Percentiles rank a stretch among this genome's conserved stretches.
Evolutionary conservation across 768 basidiomycete genomes (phyloP).

Genomic region (Psilocybe sp.): DNA sequence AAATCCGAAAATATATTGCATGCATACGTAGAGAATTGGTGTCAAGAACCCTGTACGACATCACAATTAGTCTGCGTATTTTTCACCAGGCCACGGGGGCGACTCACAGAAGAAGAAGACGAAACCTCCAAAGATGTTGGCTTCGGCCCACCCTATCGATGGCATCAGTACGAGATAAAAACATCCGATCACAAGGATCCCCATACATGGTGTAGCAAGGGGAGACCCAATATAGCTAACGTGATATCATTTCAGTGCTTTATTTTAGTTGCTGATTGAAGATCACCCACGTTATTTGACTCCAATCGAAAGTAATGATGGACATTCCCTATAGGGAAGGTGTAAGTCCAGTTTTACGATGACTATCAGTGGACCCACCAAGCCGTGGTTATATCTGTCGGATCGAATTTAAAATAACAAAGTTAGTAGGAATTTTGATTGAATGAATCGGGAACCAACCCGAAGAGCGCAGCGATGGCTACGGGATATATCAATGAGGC

Average conservation of each 20-base stretch:
- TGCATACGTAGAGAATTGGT: slow-evolving; percentile 50
- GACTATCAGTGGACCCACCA: slow-evolving; percentile 37
- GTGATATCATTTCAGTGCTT: background rate
- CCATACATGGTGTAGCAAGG: slow-evolving; percentile 39
- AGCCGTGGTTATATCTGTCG: slow-evolving; percentile 38
- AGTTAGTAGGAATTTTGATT: background rate
- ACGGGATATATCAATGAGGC: slow-evolving; percentile 3
- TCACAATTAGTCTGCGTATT: background rate
- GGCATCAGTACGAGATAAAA: background rate
- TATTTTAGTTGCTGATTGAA: background rate
- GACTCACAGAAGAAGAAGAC: slow-evolving; percentile 59
- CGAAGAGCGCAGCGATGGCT: slow-evolving; percentile 47
- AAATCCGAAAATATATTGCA: background rate
- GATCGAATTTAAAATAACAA: background rate
- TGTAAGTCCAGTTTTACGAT: slow-evolving; percentile 30
- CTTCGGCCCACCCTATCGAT: slow-evolving; percentile 62
- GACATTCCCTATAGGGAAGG: slow-evolving; percentile 35
- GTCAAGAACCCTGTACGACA: slow-evolving; percentile 46
- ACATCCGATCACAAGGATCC: background rate
- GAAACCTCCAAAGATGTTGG: slow-evolving; percentile 60
- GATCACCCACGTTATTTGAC: slow-evolving; percentile 51
- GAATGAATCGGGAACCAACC: slow-evolving; percentile 24
- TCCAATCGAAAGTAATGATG: slow-evolving; percentile 50
- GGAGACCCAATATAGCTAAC: slow-evolving; percentile 51
- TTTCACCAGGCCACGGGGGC: background rate